Conservation (phyloP, 2,329 filamentous ascomycete genomes). For the Ramularia endophylla region DNA sequence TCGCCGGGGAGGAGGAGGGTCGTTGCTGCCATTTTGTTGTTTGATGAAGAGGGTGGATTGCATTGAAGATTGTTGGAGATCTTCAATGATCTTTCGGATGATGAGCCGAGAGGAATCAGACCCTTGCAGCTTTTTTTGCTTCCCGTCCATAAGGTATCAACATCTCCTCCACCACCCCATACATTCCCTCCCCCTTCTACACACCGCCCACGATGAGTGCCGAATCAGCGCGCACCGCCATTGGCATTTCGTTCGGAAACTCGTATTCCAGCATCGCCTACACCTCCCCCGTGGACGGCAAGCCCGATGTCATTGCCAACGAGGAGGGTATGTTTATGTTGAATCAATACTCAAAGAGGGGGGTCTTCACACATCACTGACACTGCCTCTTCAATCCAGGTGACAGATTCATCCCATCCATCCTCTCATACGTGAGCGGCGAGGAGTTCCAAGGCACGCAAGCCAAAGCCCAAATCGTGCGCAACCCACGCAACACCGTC, state of each 20-base stretch:
- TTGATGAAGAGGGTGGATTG: background rate
- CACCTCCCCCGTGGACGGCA: slow-evolving; percentile 71
- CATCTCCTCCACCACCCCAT: slow-evolving; percentile 2
- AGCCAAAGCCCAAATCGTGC: slow-evolving; percentile 87
- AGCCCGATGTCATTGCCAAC: slow-evolving; percentile 96
- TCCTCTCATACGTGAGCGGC: slow-evolving; percentile 89
- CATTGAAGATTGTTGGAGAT: background rate
- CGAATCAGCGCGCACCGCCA: slow-evolving; percentile 49
- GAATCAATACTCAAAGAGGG: too few species aligned
- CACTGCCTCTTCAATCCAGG: too few species aligned
- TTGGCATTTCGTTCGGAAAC: slow-evolving; percentile 97
- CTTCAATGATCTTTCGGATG: background rate
- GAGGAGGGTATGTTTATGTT: slow-evolving; percentile 61
- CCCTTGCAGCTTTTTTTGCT: background rate
- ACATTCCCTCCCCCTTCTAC: background rate
- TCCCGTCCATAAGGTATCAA: background rate
- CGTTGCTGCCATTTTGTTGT: slow-evolving; percentile 13
- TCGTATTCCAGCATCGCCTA: slow-evolving; percentile 96
- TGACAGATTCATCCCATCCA: slow-evolving; percentile 94
- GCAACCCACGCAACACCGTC: slow-evolving; percentile 88
- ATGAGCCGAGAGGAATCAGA: background rate
- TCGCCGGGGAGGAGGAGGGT: slow-evolving; percentile 80
- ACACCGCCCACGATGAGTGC: slow-evolving; percentile 8
- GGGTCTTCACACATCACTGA: too few species aligned
- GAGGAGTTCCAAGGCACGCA: slow-evolving; percentile 97